phyloP scores from a whole-genome alignment of 2,329 filamentous ascomycete species.

The Monosporascus cannonballus region DNA sequence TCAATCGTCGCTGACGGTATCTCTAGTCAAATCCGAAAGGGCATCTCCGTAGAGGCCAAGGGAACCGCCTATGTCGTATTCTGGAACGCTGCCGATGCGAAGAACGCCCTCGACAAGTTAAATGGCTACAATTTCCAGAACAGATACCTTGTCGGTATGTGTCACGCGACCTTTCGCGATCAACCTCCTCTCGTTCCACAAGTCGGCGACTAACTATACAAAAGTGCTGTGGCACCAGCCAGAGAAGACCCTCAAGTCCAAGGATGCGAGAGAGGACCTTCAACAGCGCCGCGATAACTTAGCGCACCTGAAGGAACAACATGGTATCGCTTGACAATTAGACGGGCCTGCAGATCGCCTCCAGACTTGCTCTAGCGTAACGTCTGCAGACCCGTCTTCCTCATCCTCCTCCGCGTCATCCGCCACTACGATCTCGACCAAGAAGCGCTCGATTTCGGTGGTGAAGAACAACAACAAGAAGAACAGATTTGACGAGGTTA shows the following conservation, averaged over 20 bases:
- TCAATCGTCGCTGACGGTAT: slow-evolving; percentile 16
- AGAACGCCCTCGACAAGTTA: slow-evolving; percentile 97
- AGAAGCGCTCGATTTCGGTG: slow-evolving; percentile 19
- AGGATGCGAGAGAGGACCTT: slow-evolving; percentile 91
- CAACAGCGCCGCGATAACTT: slow-evolving; percentile 92
- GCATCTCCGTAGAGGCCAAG: slow-evolving; percentile 95
- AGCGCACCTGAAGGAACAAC: slow-evolving; percentile 95
- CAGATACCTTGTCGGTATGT: slow-evolving; percentile 93
- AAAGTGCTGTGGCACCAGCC: slow-evolving; percentile 59
- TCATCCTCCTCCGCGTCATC: slow-evolving; percentile 25
- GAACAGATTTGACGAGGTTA: slow-evolving; percentile 22
- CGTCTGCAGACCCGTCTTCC: slow-evolving; percentile 57
- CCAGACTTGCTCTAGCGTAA: slow-evolving; percentile 36
- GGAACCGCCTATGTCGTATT: slow-evolving; percentile 99
- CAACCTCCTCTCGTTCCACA: neutral
- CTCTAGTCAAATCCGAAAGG: slow-evolving; percentile 90
- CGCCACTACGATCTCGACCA: slow-evolving; percentile 18
- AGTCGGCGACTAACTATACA: neutral
- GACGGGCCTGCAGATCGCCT: slow-evolving; percentile 58
- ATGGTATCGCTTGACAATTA: slow-evolving; percentile 95
- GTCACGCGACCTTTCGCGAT: slow-evolving; percentile 2
- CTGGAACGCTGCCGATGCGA: slow-evolving; percentile 98
- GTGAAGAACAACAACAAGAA: slow-evolving; percentile 17
- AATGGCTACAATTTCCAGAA: slow-evolving; percentile 99
- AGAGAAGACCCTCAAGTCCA: slow-evolving; percentile 69